Evolutionary conservation across 2,329 filamentous ascomycete genomes (phyloP), one percentile per base, ranked within the genome.

Genomic region (Curvularia lunata): DNA sequence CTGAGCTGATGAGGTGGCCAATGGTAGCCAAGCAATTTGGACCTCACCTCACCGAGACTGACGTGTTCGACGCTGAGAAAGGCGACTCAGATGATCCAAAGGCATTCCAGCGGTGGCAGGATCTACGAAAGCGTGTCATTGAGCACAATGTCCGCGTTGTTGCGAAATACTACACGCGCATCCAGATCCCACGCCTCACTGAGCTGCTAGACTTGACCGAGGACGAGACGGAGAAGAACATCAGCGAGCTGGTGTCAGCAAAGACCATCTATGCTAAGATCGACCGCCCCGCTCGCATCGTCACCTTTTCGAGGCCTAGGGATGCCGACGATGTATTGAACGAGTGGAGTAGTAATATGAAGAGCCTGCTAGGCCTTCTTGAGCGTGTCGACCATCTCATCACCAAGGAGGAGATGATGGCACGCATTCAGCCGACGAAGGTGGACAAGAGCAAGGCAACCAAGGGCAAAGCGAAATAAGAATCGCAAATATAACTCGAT

Each of bases 361-460:
- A 95, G 88, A 93, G 89, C 74, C 80, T 97, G 70, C 80, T 97
- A 65, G 92, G 91, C 10, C 80, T 94, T 54, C 75, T 97, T 73
- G 92, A 97, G 83, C 86, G 92, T 63, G 96, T 99, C 61, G 95
- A 99, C 75, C 95, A 99, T 78, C 84, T 99, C 71, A 99, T 99
- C 73, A 99, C 96, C 54, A 98, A 98, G 84, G 95, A 99, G 81
- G 95, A 99, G 84, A 99, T 99, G 95, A 99, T 99, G 95, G 95
- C 95, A 40, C 86, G 93, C 58, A 98, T 99, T 71, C 89, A 95
- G 78, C 91, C 91, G 5, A 83, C 69, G 27, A 79, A 77, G 64
- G 72, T 75, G n/a, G 77, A 78, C 54, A 79, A 79, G 70, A 71
- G 67, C 54, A 78, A 74, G 73, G 67, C 65, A 1, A 64, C 46